Conservation (phyloP, 2,329 filamentous ascomycete genomes). For the Trichoderma atroviride region DNA sequence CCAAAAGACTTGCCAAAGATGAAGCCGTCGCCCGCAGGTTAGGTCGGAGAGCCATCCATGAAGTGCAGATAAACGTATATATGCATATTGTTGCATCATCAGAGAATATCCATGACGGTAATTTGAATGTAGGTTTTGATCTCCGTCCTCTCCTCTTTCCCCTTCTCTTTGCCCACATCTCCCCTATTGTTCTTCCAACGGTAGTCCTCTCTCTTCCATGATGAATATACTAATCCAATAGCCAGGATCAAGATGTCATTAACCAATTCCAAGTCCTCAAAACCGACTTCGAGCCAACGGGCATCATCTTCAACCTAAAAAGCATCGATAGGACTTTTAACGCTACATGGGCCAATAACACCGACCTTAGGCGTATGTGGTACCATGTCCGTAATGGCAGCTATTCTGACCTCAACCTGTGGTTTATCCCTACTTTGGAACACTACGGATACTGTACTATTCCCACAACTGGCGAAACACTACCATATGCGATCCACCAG, state of each 20-base stretch:
- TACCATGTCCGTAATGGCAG: constrained; percentile 42
- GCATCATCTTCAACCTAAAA: constrained; percentile 48
- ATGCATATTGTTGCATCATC: constrained; percentile 20
- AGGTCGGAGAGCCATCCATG: neutral
- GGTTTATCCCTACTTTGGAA: constrained; percentile 42
- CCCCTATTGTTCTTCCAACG: neutral
- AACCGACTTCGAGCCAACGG: constrained; percentile 44
- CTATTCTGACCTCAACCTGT: constrained; percentile 49
- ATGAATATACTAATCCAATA: neutral
- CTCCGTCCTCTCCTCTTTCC: neutral
- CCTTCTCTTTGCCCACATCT: neutral
- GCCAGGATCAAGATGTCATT: constrained; percentile 25
- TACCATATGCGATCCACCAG: neutral
- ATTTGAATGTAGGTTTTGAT: constrained; percentile 1
- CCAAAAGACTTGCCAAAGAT: constrained; percentile 2
- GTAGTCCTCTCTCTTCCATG: neutral
- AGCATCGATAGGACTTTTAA: constrained; percentile 49
- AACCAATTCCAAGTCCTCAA: constrained; percentile 50
- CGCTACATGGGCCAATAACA: constrained; percentile 46
- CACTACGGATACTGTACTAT: constrained; percentile 47
- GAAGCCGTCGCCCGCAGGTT: neutral
- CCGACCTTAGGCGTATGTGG: constrained; percentile 43
- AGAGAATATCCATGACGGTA: neutral
- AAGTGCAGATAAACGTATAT: constrained; percentile 16
- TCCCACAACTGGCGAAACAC: constrained; percentile 37